These are phyloP conservation scores for Calcarisporium arbuscula DNA, from an alignment of 2,329 filamentous ascomycete genomes.

Conservation along the genomic window DNA sequence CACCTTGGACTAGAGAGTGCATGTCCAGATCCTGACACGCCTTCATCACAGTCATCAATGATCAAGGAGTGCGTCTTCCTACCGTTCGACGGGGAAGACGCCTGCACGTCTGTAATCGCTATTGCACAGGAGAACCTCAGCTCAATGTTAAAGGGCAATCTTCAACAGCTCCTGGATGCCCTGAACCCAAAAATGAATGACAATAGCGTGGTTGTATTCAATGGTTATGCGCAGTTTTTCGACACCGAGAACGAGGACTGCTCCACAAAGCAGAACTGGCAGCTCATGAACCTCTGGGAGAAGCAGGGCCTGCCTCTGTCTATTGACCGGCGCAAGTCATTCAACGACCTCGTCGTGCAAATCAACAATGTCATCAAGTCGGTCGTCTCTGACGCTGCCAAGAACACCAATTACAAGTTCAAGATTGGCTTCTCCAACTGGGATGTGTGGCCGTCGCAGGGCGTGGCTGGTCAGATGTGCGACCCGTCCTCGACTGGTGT, in stretches of 20 bases:
- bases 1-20: not conserved
- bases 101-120: conserved; percentile 12
- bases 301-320: no score
- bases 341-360: conserved; percentile 19
- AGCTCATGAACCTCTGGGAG: not conserved
- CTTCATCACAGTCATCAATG: conserved; percentile 3
- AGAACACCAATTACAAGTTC: no score
- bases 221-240: conserved; percentile 26
- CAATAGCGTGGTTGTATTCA: conserved; percentile 22
- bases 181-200: conserved; percentile 22
- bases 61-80: conserved; percentile 16
- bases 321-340: conserved; percentile 18
- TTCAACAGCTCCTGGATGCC: conserved; percentile 17
- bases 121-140: conserved; percentile 15
- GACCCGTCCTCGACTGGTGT: conserved; percentile 12
- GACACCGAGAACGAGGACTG: conserved; percentile 20
- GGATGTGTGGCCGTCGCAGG: conserved; percentile 18
- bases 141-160: conserved; percentile 20
- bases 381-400: no score
- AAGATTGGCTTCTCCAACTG: conserved; percentile 23
- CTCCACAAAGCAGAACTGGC: conserved; percentile 8
- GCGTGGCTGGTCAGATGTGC: conserved; percentile 25
- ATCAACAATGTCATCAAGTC: no score
- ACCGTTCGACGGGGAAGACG: conserved; percentile 8
- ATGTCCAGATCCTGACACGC: not conserved